Base-by-base conservation (phyloP, 305 asterid species). In the Fraxinus albicans region DNA sequence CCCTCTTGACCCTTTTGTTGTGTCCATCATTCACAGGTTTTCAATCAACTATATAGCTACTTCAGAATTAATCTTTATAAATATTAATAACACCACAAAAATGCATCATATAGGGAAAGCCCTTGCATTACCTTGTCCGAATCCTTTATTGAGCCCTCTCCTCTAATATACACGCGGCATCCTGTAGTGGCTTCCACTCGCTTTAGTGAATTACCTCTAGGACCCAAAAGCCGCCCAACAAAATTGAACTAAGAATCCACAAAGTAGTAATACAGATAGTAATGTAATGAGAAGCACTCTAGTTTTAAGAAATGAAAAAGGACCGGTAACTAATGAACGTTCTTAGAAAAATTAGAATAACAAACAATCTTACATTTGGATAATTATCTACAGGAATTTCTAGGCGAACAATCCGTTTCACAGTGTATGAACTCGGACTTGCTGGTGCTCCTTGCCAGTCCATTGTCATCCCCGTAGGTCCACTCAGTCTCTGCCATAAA, bases 361-460 rank as follows among this genome's bases (percentile, higher is more conserved):
- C 36, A 81, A 53, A 67, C 40, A 81, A 75, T 83, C 90, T 85
- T 88, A 96, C 99, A 85, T 89, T 94, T 81, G 99, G 99, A 86
- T 84, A 96, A 87, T 82, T 93, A 84, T 93, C 98, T 76, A 94
- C 97, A 70, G 99, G 99, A 86, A 96, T 94, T 76, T 96, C 99
- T 81, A 96, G 86, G 79, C 97, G 98, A 92, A 96, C 85, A 80
- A 96, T 91, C 84, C 94, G 91, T 85, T 93, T 96, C 77, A 94
- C 95, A 1, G 99, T 94, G 84, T 87, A 92, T 47, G 99, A 89
- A 86, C 97, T 96, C 65, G 98, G 99, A 86, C 99, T 96, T 81
- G 98, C 98, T 25, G 99, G 99, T 76, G 99, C 98, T 77, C 98
- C 98, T 91, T 94, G 99, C 99, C 99, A 96, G 88, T 93, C 98